Evolutionary conservation across 139 green algal genomes (phyloP).

Genomic region (Protoeuglena noctilucae): DNA sequence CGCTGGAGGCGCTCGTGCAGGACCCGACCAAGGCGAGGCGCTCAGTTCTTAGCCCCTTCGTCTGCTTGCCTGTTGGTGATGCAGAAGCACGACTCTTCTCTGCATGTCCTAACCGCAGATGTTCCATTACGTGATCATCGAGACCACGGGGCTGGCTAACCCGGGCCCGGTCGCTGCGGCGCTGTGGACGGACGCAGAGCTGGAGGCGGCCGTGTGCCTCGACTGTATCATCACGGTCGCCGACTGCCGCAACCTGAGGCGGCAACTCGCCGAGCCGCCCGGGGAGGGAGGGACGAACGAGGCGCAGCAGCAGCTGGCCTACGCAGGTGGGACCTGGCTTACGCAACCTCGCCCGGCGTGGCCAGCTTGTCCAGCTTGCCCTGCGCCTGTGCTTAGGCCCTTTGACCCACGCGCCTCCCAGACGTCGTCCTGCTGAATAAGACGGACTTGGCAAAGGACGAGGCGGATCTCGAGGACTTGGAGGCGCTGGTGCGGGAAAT

Average conservation of each 20-base stretch:
- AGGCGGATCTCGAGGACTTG: constrained; percentile 19
- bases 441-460: constrained; percentile 40
- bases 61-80: constrained; percentile 15
- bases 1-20: constrained; percentile 13
- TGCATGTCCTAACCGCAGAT: no score
- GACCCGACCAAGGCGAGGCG: constrained; percentile 5
- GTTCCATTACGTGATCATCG: constrained; percentile 81
- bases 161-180: constrained; percentile 61
- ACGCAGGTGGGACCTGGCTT: no score
- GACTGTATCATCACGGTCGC: constrained; percentile 77
- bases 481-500: constrained; percentile 33
- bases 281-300: constrained; percentile 42
- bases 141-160: constrained; percentile 80
- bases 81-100: constrained; percentile 20
- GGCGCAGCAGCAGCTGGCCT: constrained; percentile 66
- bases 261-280: constrained; percentile 40
- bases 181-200: constrained; percentile 72
- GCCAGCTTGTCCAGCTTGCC: no score
- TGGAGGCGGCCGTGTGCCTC: constrained; percentile 50
- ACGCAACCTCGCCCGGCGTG: no score
- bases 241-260: constrained; percentile 48
- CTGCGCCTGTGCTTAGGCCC: no score
- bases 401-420: no score
- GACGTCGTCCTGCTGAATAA: constrained; percentile 81
- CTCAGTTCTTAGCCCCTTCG: neutral